Evolutionary conservation across 805 yeast genomes (phyloP).

Genomic region (Yamadazyma ubonensis): DNA sequence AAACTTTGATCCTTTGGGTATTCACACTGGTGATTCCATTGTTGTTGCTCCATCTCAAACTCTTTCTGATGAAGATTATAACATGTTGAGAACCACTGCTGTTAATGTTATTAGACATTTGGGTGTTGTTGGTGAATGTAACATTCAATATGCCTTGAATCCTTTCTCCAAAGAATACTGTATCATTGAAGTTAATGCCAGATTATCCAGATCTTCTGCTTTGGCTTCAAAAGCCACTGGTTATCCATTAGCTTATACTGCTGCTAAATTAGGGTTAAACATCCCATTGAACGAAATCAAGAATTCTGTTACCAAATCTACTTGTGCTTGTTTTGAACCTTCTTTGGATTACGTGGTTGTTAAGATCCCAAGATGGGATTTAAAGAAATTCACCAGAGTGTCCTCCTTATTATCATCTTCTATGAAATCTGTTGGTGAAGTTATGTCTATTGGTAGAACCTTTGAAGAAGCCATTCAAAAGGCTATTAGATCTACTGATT

Average conservation of each 20-base stretch:
- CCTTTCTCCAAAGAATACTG: conserved; percentile 92
- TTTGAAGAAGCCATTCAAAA: conserved; percentile 98
- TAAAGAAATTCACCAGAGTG: conserved; percentile 91
- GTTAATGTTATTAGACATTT: conserved; percentile 95
- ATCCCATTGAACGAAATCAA: conserved; percentile 88
- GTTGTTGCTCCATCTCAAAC: conserved; percentile 99
- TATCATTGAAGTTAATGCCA: conserved; percentile 96
- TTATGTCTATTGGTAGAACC: conserved; percentile 97
- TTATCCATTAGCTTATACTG: conserved; percentile 97
- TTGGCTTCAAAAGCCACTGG: conserved; percentile 98
- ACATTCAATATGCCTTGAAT: conserved; percentile 93
- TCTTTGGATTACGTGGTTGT: conserved; percentile 95
- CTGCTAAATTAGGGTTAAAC: conserved; percentile 93
- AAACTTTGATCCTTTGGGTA: conserved; percentile 96
- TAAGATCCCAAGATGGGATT: conserved; percentile 98
- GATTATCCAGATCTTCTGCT: conserved; percentile 95
- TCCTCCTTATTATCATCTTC: conserved; percentile 84
- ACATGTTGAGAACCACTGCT: conserved; percentile 97
- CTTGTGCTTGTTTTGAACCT: conserved; percentile 96
- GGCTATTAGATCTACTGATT: conserved; percentile 94
- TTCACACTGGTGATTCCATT: conserved; percentile 98
- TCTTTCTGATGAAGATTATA: conserved; percentile 93
- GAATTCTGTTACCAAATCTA: conserved; percentile 94
- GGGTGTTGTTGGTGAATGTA: conserved; percentile 99
- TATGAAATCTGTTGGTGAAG: conserved; percentile 99